Evolutionary conservation across 2,329 filamentous ascomycete species (phyloP), one percentile per base, ranked within the genome.

Genomic region (Sarocladium oryzae): DNA sequence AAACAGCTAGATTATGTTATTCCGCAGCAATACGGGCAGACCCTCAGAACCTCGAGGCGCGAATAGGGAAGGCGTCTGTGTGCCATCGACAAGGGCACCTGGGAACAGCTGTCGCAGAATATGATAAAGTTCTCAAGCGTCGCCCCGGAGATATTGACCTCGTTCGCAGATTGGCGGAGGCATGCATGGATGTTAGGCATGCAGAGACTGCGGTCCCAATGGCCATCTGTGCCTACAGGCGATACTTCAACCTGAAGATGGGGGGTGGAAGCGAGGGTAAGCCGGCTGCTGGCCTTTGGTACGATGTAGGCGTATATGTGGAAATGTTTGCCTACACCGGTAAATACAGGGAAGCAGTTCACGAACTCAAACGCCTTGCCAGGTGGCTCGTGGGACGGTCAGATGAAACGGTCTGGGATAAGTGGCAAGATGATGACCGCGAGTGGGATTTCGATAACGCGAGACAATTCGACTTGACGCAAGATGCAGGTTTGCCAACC

Each of bases 371-470:
- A 63, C 74, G 75, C 2, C 68, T 96, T 15, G 81, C 86, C 20
- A 78, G 95, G 52, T 96, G 90, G 89, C 75, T 96, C 51, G 74
- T 96, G 35, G 88, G 88, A 8, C 83, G 93, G 46, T 72, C 76
- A 32, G 72, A 78, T 4, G 91, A 99, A 64, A 66, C 61, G 1
- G 89, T 83, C 60, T 99, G 93, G 93, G 86, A 95, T 53, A 64
- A 76, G 8, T 75, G 78, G 56, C 72, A 78, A 26, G 74, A 80
- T 4, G 89, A 96, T 63, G 90, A 96, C 64, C 79, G 90, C 52
- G 93, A 99, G 68, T 99, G 90, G 82, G 93, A 99, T 64, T 68
- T 79, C 4, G 78, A 84, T 40, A 81, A 89, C 61, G 74, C 77
- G 18, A 84, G 93, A 54, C 82, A 91, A 52, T 65, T 72, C 9